phyloP scores from a whole-genome alignment of 805 yeast species.

The Nakazawaea wickerhamii region DNA sequence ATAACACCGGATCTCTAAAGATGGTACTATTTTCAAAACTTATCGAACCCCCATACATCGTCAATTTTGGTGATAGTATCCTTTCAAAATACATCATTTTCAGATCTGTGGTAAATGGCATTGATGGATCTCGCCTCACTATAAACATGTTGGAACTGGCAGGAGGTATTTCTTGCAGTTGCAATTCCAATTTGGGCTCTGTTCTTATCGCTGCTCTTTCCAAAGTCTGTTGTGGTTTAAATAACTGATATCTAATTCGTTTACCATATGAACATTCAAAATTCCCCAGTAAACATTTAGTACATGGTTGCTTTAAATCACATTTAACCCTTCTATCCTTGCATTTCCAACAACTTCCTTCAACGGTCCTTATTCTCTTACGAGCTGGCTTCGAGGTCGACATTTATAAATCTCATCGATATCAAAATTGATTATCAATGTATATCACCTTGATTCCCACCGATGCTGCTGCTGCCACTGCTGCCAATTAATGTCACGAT shows the following conservation, averaged over 20 bases:
- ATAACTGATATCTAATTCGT: slow-evolving; percentile 5
- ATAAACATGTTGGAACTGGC: not conserved
- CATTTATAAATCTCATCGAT: no score
- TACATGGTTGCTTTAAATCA: slow-evolving; percentile 38
- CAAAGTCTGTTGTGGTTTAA: not conserved
- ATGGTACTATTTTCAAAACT: not conserved
- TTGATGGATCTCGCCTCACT: not conserved
- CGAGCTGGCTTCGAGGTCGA: no score
- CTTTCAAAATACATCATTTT: slow-evolving; percentile 20
- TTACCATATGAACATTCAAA: slow-evolving; percentile 38
- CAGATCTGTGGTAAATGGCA: slow-evolving; percentile 10
- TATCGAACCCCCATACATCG: slow-evolving; percentile 18
- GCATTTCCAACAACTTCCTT: slow-evolving; percentile 40
- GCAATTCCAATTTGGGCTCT: not conserved
- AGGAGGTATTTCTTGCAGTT: not conserved
- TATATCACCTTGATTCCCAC: no score
- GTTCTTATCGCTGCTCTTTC: not conserved
- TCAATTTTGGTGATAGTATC: slow-evolving; percentile 21
- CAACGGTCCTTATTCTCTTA: slow-evolving; percentile 22
- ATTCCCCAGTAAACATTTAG: slow-evolving; percentile 33
- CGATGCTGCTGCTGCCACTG: not conserved
- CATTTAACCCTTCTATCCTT: slow-evolving; percentile 43
- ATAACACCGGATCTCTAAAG: slow-evolving; percentile 15
- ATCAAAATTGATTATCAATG: no score
- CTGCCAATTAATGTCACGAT: no score